These are phyloP conservation scores for Alternaria triticimaculans DNA, from an alignment of 2,329 filamentous ascomycete genomes.

Conservation along the genomic window DNA sequence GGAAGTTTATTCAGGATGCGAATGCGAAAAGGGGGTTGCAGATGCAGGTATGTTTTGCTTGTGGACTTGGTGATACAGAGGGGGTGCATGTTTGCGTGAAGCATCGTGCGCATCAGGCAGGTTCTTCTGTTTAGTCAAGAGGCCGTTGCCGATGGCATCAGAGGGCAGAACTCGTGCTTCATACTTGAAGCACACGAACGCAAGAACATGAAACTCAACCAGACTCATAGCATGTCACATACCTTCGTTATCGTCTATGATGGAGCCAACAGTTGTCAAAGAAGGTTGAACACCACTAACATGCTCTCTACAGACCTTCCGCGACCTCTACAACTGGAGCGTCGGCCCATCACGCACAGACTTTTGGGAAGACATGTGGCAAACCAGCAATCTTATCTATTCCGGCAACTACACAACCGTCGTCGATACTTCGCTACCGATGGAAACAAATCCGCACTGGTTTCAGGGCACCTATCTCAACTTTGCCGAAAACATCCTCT, in stretches of 20 bases:
- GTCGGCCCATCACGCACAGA: constrained; percentile 61
- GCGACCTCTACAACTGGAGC: constrained; percentile 75
- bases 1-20: constrained; percentile 60
- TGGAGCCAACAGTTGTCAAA: background rate
- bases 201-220: background rate
- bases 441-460: constrained; percentile 77
- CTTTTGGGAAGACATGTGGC: constrained; percentile 47
- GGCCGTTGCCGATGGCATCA: background rate
- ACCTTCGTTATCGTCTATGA: background rate
- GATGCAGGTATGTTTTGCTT: constrained; percentile 59
- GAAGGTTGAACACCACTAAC: background rate
- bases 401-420: constrained; percentile 47
- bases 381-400: constrained; percentile 35
- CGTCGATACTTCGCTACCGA: constrained; percentile 73
- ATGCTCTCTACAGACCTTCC: constrained; percentile 63
- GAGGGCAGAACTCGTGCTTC: background rate
- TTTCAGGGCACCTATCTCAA: constrained; percentile 77
- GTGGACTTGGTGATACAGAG: background rate
- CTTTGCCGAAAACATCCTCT: constrained; percentile 82
- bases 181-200: background rate
- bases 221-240: background rate
- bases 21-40: constrained; percentile 65
- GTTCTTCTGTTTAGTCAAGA: background rate
- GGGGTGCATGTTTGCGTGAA: background rate
- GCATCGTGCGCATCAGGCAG: background rate